phyloP scores from a whole-genome alignment of 2,329 filamentous ascomycete species.

The Orbilia javanica region DNA sequence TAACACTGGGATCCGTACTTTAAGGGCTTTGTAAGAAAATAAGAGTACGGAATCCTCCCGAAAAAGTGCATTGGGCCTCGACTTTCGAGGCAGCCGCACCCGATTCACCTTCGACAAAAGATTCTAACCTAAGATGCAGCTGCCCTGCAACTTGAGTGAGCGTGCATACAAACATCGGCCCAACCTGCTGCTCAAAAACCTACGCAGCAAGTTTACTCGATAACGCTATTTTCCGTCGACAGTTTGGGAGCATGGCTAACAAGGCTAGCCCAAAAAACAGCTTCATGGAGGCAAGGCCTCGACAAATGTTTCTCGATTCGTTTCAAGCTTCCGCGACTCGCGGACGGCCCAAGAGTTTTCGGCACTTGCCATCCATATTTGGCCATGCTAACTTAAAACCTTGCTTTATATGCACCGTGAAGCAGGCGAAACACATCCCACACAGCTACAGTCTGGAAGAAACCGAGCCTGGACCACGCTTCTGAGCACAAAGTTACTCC shows the following conservation, averaged over 20 bases:
- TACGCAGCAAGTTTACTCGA: conserved; percentile 48
- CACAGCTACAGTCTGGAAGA: conserved; percentile 27
- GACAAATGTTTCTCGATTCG: conserved; percentile 45
- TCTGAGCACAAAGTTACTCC: conserved; percentile 5
- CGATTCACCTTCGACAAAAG: conserved; percentile 9
- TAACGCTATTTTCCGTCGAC: conserved; percentile 9
- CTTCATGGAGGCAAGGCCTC: background rate
- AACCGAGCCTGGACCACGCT: conserved; percentile 36
- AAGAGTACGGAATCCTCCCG: background rate
- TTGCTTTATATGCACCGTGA: conserved; percentile 29
- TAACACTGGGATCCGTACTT: background rate
- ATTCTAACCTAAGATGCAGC: background rate
- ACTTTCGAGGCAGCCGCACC: background rate
- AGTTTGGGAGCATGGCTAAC: conserved; percentile 23
- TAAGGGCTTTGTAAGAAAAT: too few relatives aligned
- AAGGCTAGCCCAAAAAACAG: conserved; percentile 6
- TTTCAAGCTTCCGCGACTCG: conserved; percentile 36
- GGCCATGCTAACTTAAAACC: conserved; percentile 16
- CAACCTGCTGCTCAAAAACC: conserved; percentile 28
- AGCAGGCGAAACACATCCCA: conserved; percentile 44
- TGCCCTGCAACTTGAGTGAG: background rate
- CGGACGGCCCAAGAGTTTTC: background rate
- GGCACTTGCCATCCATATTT: conserved; percentile 35
- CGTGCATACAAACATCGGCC: conserved; percentile 14
- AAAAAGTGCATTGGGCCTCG: too few relatives aligned